A percentile compares a stretch with the other conserved stretches of the same genome.
These are phyloP conservation scores for Zizania latifolia DNA, from an alignment of 176 grass and related monocot species.

Conservation along the genomic window DNA sequence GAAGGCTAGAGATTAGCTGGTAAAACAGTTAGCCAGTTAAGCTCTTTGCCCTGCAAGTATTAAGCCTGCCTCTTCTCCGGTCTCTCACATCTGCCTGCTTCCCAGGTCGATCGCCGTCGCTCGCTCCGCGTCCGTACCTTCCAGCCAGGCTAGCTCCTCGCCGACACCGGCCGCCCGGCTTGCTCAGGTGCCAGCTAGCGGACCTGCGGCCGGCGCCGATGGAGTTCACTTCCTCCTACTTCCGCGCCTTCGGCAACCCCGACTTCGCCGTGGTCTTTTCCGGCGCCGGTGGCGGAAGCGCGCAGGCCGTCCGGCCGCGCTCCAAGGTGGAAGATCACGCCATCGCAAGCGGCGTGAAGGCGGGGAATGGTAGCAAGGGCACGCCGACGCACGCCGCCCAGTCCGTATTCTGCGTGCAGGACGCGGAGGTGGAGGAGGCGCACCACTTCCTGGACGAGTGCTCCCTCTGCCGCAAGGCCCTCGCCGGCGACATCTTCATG, in stretches of 20 bases:
- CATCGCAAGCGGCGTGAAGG: not conserved
- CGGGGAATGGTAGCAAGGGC: not conserved
- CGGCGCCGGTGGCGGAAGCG: slow-evolving; percentile 22
- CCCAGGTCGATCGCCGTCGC: not conserved
- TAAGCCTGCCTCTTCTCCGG: not conserved
- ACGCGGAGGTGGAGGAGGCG: slow-evolving; percentile 37
- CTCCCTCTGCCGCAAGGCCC: slow-evolving; percentile 44
- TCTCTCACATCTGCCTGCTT: not conserved
- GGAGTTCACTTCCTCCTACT: slow-evolving; percentile 62
- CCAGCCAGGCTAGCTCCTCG: not conserved
- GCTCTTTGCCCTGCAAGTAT: slow-evolving; percentile 1
- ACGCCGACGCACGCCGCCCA: not conserved
- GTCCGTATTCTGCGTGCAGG: slow-evolving; percentile 38
- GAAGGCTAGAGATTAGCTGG: slow-evolving; percentile 20
- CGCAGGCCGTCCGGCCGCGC: slow-evolving; percentile 14
- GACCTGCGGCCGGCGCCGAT: no score
- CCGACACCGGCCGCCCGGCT: slow-evolving; percentile 5
- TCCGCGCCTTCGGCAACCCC: slow-evolving; percentile 52
- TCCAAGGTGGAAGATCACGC: not conserved
- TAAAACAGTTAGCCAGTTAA: slow-evolving; percentile 26
- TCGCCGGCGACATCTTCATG: slow-evolving; percentile 63
- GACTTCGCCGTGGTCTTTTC: slow-evolving; percentile 45
- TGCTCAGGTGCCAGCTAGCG: not conserved
- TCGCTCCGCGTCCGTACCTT: not conserved
- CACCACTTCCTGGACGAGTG: slow-evolving; percentile 50